phyloP scores from a whole-genome alignment of 805 yeast genomes.

The Kodamaea restingae region DNA sequence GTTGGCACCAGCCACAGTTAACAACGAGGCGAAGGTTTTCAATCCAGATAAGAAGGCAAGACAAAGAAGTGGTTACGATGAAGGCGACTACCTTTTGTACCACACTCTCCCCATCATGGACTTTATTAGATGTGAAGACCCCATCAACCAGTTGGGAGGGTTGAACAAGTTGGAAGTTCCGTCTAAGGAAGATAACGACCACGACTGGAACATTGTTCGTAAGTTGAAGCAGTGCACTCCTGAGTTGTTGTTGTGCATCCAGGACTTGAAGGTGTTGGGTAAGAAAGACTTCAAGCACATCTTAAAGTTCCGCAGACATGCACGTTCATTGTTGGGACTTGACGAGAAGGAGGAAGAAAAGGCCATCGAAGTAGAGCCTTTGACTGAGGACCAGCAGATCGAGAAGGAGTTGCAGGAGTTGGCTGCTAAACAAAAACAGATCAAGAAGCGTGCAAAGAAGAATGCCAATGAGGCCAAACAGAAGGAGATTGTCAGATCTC shows the following conservation, averaged over 20 bases:
- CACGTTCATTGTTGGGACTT: conserved; percentile 72
- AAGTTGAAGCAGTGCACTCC: conserved; percentile 73
- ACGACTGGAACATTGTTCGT: conserved; percentile 67
- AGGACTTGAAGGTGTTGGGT: conserved; percentile 91
- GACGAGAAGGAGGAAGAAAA: conserved; percentile 51
- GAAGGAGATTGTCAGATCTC: conserved; percentile 85
- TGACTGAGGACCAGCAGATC: conserved; percentile 85
- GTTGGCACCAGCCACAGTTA: conserved; percentile 59
- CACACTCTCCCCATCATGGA: conserved; percentile 74
- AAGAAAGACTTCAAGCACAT: conserved; percentile 86
- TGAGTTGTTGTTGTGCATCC: conserved; percentile 78
- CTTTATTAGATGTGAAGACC: conserved; percentile 76
- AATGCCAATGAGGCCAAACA: conserved; percentile 77
- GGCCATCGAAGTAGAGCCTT: conserved; percentile 60
- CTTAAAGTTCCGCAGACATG: conserved; percentile 83
- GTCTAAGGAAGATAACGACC: conserved; percentile 39
- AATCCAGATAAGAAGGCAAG: conserved; percentile 91
- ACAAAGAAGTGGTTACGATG: conserved; percentile 95
- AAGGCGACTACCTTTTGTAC: conserved; percentile 73
- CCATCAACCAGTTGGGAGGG: conserved; percentile 76
- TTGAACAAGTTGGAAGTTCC: conserved; percentile 63
- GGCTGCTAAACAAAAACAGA: conserved; percentile 64
- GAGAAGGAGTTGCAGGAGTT: conserved; percentile 79
- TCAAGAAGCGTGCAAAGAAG: conserved; percentile 76
- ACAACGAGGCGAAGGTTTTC: conserved; percentile 85